Evolutionary conservation across 176 grass and related monocot genomes (phyloP).

Genomic region (Cenchrus purpureus): DNA sequence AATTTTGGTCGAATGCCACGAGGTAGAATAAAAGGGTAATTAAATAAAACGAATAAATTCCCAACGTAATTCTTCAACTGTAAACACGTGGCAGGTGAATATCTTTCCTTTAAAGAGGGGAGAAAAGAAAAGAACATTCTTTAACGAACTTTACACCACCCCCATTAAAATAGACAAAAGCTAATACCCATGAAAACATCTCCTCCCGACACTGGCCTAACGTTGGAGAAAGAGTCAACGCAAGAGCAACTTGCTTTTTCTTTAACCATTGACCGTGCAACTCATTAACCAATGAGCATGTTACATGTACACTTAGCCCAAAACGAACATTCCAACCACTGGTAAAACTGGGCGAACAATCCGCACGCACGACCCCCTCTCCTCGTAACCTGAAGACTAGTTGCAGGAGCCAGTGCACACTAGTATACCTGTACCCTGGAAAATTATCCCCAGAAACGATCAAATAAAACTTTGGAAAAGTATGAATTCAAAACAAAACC

Average conservation of each 20-base stretch:
- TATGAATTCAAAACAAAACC: neutral
- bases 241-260: neutral
- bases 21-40: too few relatives aligned
- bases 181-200: neutral
- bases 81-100: neutral
- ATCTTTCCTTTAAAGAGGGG: neutral
- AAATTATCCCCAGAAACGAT: slow-evolving; percentile 26
- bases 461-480: slow-evolving; percentile 14
- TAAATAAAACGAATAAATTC: too few relatives aligned
- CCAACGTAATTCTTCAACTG: too few relatives aligned
- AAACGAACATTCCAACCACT: slow-evolving; percentile 8
- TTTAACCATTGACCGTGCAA: slow-evolving; percentile 20
- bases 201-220: slow-evolving; percentile 7
- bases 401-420: neutral
- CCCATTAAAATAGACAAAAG: neutral
- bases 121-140: neutral
- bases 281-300: neutral
- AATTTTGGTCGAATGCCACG: too few relatives aligned
- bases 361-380: neutral
- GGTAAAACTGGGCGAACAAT: neutral
- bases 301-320: neutral
- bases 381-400: neutral
- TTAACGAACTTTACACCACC: neutral
- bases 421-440: neutral
- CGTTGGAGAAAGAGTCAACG: slow-evolving; percentile 2